Conservation (phyloP, 2,329 filamentous ascomycete genomes). For the Fusarium zealandicum region DNA sequence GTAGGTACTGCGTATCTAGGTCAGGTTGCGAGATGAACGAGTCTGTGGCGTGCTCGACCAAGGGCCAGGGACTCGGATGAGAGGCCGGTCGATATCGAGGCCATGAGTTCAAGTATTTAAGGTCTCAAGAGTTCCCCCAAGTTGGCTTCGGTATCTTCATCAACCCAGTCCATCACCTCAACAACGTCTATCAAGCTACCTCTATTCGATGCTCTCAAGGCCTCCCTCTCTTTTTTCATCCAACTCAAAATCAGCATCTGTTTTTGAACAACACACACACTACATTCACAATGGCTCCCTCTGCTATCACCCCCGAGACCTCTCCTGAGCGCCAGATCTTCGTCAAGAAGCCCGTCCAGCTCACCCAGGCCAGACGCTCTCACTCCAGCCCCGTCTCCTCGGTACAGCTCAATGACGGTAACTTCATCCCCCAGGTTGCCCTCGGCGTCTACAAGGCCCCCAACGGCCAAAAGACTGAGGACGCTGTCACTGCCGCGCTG, state of each 20-base stretch:
- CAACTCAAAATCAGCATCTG: slow-evolving; percentile 1
- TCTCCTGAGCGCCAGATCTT: slow-evolving; percentile 44
- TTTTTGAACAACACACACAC: neutral
- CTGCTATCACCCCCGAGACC: slow-evolving; percentile 46
- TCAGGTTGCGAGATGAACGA: slow-evolving; percentile 9
- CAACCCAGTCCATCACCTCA: slow-evolving; percentile 1
- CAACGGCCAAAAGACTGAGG: slow-evolving; percentile 63
- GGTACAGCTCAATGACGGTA: slow-evolving; percentile 75
- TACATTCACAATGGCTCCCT: slow-evolving; percentile 46
- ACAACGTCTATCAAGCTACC: neutral
- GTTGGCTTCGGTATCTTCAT: slow-evolving; percentile 5
- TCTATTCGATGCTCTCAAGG: slow-evolving; percentile 11
- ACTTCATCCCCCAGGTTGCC: slow-evolving; percentile 66
- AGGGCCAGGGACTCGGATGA: slow-evolving; percentile 4
- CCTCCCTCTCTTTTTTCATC: neutral
- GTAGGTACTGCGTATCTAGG: slow-evolving; percentile 5
- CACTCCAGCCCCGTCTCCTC: slow-evolving; percentile 43
- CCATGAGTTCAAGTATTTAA: slow-evolving; percentile 29
- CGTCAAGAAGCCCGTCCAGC: slow-evolving; percentile 39
- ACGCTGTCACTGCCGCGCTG: slow-evolving; percentile 67
- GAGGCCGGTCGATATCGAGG: slow-evolving; percentile 2
- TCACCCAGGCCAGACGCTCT: slow-evolving; percentile 25
- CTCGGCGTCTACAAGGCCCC: slow-evolving; percentile 57
- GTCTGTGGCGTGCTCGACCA: neutral
- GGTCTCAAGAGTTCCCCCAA: slow-evolving; percentile 11